Evolutionary conservation across 352 stramenopile species (phyloP), one percentile per base, ranked within the genome.

Genomic region (Phytophthora tubulina): DNA sequence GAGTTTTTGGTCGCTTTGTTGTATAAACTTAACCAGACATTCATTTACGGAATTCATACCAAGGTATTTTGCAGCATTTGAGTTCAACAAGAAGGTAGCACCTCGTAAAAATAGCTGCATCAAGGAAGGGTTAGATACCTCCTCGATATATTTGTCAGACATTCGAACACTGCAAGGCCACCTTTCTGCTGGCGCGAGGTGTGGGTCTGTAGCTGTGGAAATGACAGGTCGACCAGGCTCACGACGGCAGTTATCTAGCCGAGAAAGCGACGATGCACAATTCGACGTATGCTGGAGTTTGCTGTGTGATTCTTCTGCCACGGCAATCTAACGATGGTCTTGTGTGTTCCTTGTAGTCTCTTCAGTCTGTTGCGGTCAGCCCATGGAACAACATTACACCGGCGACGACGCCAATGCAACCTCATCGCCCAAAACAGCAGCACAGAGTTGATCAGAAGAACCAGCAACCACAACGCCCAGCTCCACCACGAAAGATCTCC

Each of bases 361-460:
- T 67, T 54, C 63, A 13, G 46, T 67, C 59, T 41, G 21, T 41
- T 52, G 21, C 71, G 10, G 30, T 78, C 30, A 74, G 71, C 30
- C 71, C 71, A 44, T 78, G 71, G 70, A 67, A 46, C 39, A 53
- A 49, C 49, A 27, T 42, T 33, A 79, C 67, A 1, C 68, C 67
- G 9, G 46, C 31, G 15, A 39, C 72, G 33, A 79, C 72, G 15
- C 67, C 67, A 6, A 59, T 70, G 50, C 51, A 73, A 10, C 33
- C 52, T 31, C 52, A 65, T 35, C 67, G 62, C 1, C 51, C 61
- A 4, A 64, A 7, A 30, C 56, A 63, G 17, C 57, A 72, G 30
- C 41, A 50, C 36, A 7, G 14, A 39, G 21, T 33, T 33, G 46
- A 52, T 11, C 42, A 56, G 9, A 68, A 42, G n/a, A 61, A 57